phyloP scores from a whole-genome alignment of 2,329 filamentous ascomycete species.

The Trichoderma koningii region DNA sequence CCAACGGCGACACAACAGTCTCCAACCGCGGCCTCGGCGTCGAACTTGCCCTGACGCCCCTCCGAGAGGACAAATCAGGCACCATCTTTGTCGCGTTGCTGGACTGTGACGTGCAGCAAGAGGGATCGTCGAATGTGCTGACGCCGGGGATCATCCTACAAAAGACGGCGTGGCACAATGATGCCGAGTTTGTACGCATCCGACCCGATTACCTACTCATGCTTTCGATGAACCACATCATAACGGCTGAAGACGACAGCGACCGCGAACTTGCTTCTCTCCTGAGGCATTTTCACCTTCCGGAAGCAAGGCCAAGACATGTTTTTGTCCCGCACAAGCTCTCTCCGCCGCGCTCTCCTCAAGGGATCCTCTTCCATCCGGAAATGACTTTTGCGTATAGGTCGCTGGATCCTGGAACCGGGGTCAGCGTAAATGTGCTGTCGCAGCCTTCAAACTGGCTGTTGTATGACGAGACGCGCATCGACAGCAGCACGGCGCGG shows the following conservation, averaged over 20 bases:
- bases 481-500: no score
- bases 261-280: constrained; percentile 19
- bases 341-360: constrained; percentile 31
- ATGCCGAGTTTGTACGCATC: constrained; percentile 36
- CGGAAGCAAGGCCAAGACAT: constrained; percentile 26
- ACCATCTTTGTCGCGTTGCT: constrained; percentile 37
- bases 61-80: constrained; percentile 33
- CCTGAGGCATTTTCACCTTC: background rate
- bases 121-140: constrained; percentile 27
- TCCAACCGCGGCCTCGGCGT: constrained; percentile 35
- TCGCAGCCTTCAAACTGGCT: constrained; percentile 38
- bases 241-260: constrained; percentile 31
- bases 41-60: constrained; percentile 36
- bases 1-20: constrained; percentile 30
- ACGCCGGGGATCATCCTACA: constrained; percentile 37
- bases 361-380: constrained; percentile 35
- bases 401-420: background rate
- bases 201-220: constrained; percentile 34
- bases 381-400: constrained; percentile 17
- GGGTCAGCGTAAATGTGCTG: constrained; percentile 28
- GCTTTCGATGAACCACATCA: constrained; percentile 36
- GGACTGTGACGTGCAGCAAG: constrained; percentile 36
- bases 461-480: constrained; percentile 29
- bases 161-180: constrained; percentile 35
- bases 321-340: constrained; percentile 34